phyloP scores from a whole-genome alignment of 2,329 filamentous ascomycete genomes.

The Sporothrix inflata region DNA sequence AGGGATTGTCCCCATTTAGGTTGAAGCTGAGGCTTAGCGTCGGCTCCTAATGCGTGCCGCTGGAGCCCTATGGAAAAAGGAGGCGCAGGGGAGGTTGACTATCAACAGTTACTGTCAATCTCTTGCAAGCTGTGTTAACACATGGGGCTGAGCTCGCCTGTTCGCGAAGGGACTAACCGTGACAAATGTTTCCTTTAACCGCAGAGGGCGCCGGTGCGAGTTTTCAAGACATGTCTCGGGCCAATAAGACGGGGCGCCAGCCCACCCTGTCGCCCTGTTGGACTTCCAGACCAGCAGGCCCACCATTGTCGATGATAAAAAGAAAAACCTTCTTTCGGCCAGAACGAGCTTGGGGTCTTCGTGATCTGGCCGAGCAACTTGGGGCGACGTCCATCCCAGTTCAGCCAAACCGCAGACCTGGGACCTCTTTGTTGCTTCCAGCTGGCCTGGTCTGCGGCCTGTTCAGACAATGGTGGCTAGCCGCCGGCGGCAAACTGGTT shows the following conservation, averaged over 20 bases:
- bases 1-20: not conserved
- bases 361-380: not conserved
- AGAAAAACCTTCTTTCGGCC: not conserved
- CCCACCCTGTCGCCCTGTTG: not conserved
- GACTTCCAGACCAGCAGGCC: not conserved
- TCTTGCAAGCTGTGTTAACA: not conserved
- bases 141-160: not conserved
- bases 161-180: not conserved
- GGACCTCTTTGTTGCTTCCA: not conserved
- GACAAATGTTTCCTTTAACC: not conserved
- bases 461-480: not conserved
- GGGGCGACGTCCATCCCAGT: not conserved
- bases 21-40: conserved; percentile 8
- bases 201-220: not conserved
- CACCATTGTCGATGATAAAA: not conserved
- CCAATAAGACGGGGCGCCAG: not conserved
- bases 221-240: not conserved
- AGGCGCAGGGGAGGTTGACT: not conserved
- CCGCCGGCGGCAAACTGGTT: not conserved
- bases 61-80: conserved; percentile 6
- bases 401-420: not conserved
- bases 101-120: not conserved
- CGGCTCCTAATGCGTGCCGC: not conserved
- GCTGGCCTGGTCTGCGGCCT: not conserved
- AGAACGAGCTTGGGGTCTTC: not conserved